Conservation (phyloP, 768 basidiomycete genomes). For the Tulasnella sp. region DNA sequence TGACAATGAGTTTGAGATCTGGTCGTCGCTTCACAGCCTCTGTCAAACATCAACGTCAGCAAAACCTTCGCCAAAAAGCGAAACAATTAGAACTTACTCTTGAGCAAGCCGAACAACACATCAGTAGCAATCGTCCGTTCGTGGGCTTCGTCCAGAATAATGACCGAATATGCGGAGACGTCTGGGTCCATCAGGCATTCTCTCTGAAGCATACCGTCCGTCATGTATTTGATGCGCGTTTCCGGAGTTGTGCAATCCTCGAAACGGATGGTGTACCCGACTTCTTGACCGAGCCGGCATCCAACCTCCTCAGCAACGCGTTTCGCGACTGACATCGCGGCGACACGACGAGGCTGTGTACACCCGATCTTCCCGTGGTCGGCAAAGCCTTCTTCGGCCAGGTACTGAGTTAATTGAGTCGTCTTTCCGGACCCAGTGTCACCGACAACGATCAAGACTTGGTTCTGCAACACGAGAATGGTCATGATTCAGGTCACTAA, state of each 20-base stretch:
- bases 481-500: constrained; percentile 9
- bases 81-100: constrained; percentile 62
- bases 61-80: constrained; percentile 78
- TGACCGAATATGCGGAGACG: constrained; percentile 48
- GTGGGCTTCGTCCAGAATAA: constrained; percentile 54
- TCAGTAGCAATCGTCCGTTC: constrained; percentile 54
- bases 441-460: constrained; percentile 88
- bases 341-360: constrained; percentile 52
- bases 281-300: not conserved
- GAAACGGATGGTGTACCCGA: constrained; percentile 39
- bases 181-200: constrained; percentile 45
- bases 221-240: constrained; percentile 52
- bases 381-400: constrained; percentile 46
- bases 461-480: constrained; percentile 49
- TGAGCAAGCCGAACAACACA: constrained; percentile 51
- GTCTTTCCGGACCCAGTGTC: constrained; percentile 70
- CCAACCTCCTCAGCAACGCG: constrained; percentile 50
- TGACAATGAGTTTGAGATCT: constrained; percentile 96
- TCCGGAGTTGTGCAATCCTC: constrained; percentile 45
- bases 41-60: constrained; percentile 41
- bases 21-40: constrained; percentile 77
- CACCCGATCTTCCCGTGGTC: constrained; percentile 48
- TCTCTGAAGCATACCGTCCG: constrained; percentile 50
- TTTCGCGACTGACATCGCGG: constrained; percentile 50
- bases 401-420: constrained; percentile 29